Evolutionary conservation across 352 stramenopile genomes (phyloP).

Genomic region (Pythium sukuiense): DNA sequence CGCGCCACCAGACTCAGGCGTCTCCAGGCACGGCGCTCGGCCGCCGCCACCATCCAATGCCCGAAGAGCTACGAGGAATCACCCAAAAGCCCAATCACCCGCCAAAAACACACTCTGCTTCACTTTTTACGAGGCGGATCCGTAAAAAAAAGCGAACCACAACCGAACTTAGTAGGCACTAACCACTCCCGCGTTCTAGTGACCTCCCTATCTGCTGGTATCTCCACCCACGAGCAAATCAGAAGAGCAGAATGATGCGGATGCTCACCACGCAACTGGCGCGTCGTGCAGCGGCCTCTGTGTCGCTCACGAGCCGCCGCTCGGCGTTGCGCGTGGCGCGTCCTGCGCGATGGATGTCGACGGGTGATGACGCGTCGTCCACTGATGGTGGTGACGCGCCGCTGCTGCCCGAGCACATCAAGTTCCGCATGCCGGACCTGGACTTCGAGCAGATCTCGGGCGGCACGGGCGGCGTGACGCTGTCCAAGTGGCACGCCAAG

Average conservation of each 20-base stretch:
- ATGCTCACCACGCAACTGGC: neutral
- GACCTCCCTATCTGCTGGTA: neutral
- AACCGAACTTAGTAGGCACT: conserved; percentile 2
- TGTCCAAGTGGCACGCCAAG: conserved; percentile 76
- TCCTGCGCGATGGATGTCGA: neutral
- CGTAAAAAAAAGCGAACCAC: conserved; percentile 12
- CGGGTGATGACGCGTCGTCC: neutral
- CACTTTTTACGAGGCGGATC: conserved; percentile 6
- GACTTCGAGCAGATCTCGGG: conserved; percentile 81
- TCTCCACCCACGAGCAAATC: neutral
- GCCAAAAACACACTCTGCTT: conserved; percentile 17
- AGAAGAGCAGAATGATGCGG: neutral
- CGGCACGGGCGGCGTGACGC: conserved; percentile 47
- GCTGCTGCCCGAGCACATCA: conserved; percentile 76
- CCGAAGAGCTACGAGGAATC: neutral
- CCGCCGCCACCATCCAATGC: conserved; percentile 41
- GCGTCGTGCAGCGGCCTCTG: neutral
- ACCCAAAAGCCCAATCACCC: conserved; percentile 15
- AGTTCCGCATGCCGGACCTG: conserved; percentile 87
- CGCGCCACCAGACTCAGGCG: neutral
- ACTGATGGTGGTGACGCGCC: neutral
- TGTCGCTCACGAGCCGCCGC: neutral
- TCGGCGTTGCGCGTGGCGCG: neutral
- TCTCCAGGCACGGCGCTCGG: conserved; percentile 15
- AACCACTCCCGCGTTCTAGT: conserved; percentile 1